Evolutionary conservation across 768 basidiomycete genomes (phyloP).

Genomic region (Tylopilus rubrobrunneus): DNA sequence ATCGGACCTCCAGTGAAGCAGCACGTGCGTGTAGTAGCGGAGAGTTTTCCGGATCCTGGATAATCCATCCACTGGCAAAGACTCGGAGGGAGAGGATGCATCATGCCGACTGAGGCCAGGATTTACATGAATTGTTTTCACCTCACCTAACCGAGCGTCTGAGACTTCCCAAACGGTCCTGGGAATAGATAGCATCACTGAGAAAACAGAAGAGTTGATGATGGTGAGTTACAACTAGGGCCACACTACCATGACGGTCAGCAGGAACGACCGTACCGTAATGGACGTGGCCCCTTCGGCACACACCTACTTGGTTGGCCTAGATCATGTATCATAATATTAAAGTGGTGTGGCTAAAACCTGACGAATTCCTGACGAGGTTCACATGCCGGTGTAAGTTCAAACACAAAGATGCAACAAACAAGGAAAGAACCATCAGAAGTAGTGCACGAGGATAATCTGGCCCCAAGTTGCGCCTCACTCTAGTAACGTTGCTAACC

Average conservation of each 20-base stretch:
- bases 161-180: not conserved
- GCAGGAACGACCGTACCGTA: no score
- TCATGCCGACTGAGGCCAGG: not conserved
- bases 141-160: not conserved
- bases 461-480: no score
- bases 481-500: no score
- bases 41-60: not conserved
- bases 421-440: no score
- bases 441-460: no score
- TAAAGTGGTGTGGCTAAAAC: not conserved
- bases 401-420: no score
- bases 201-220: no score
- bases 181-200: not conserved
- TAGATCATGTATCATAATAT: not conserved
- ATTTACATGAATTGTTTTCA: constrained; percentile 1
- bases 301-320: not conserved
- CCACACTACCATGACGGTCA: no score
- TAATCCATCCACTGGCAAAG: not conserved
- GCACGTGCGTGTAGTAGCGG: no score
- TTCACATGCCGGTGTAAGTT: no score
- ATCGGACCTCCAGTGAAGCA: not conserved
- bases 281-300: not conserved
- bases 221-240: no score
- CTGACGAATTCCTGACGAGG: no score
- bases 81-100: not conserved